Evolutionary conservation across 805 yeast species (phyloP), one percentile per base, ranked within the genome.

Genomic region (Diddensiella transvaalensis): DNA sequence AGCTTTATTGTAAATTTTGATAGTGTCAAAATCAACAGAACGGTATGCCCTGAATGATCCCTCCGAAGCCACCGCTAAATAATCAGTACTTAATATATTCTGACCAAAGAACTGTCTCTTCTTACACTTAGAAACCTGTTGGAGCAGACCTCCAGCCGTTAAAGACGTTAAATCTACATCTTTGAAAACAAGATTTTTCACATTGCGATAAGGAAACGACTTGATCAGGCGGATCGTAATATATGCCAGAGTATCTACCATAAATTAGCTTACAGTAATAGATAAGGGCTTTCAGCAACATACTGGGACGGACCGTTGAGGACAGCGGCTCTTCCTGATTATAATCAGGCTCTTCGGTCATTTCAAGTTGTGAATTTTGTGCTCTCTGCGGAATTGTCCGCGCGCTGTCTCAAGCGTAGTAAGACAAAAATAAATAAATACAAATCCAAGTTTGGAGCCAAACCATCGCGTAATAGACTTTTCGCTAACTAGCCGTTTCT

Each of bases 1-100:
- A 0, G 99, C 98, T 62, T 88, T 89, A 23, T 96, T 85, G 68
- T 93, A 93, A 4, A 93, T 76, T 66, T 93, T 93, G 48, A 91
- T 64, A 0, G 90, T 73, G 61, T 91, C 86, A 54, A 80, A 85
- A 0, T 68, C 72, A 6, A 87, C 86, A 51, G 76, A 85, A 60
- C 97, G 75, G 66, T 81, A 90, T 1, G 98, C 96, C 60, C 96
- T 75, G 50, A 82, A 78, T 0, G 79, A 80, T 4, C 93, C 88
- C 11, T 79, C 74, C 3, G 83, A 76, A 36, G 72, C 63, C 39
- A 79, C 75, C 23, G 67, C 66, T 40, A 49, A n/a, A n/a, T n/a
- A 6, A 11, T 40, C 8, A 40, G 43, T 40, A 24, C 13, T 11
- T 29, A 29, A 10, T 13, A 29, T 11, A 29, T 29, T 13, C 13